Percentiles rank a stretch among this genome's conserved stretches.
Evolutionary conservation across 495 filamentous ascomycete species (phyloP).

Genomic region (Penicillium paradoxum): DNA sequence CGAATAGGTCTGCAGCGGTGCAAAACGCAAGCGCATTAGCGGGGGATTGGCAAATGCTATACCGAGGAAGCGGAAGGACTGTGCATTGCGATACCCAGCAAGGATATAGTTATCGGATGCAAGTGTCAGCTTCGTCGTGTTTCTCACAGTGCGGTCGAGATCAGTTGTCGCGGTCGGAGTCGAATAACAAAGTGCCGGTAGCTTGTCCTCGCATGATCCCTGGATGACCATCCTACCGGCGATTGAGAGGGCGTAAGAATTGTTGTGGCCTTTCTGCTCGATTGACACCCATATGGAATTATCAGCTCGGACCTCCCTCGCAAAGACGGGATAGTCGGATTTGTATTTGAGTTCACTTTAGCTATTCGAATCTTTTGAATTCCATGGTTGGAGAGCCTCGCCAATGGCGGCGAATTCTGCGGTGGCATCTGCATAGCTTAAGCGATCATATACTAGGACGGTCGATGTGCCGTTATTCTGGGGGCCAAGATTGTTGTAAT

Average conservation of each 20-base stretch:
- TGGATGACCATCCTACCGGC: slow-evolving; percentile 3
- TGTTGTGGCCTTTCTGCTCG: not conserved
- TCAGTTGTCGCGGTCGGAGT: slow-evolving; percentile 24
- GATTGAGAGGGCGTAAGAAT: slow-evolving; percentile 17
- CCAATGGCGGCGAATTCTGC: slow-evolving; percentile 22
- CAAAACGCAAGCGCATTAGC: slow-evolving; percentile 31
- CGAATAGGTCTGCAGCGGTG: slow-evolving; percentile 39
- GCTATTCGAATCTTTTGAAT: not conserved
- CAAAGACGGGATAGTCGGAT: slow-evolving; percentile 23
- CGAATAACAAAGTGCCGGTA: slow-evolving; percentile 26
- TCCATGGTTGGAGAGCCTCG: slow-evolving; percentile 18
- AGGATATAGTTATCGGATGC: slow-evolving; percentile 18
- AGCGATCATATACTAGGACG: slow-evolving; percentile 16
- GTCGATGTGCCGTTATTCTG: slow-evolving; percentile 29
- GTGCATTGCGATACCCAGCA: slow-evolving; percentile 46
- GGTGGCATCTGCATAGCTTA: slow-evolving; percentile 11
- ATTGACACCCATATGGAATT: slow-evolving; percentile 18
- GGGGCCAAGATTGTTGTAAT: slow-evolving; percentile 30
- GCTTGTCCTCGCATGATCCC: slow-evolving; percentile 11
- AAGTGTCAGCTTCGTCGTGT: slow-evolving; percentile 32
- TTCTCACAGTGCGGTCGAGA: slow-evolving; percentile 11
- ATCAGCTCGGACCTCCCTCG: slow-evolving; percentile 9
- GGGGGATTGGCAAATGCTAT: slow-evolving; percentile 47
- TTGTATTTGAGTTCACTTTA: slow-evolving; percentile 16
- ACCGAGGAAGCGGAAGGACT: slow-evolving; percentile 50